Evolutionary conservation across 495 filamentous ascomycete species (phyloP), one percentile per base, ranked within the genome.

Genomic region (Aspergillus mulundensis): DNA sequence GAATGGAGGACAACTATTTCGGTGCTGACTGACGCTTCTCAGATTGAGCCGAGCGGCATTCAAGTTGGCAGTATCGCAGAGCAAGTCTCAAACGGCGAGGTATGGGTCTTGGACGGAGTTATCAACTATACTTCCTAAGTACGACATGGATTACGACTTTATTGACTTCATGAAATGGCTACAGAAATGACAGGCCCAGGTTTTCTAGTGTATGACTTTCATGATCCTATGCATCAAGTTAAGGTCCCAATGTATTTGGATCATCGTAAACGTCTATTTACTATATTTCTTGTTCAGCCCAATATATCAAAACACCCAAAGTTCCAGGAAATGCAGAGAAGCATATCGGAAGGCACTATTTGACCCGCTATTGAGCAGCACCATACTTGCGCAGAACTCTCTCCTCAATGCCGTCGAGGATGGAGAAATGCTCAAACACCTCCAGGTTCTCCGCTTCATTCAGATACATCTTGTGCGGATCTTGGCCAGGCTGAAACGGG

Each of bases 361-460:
- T 18, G 30, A 23, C 38, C 50, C 38, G 38, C 46, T 51, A 42
- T 28, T 47, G 19, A 5, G 21, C 36, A 21, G 23, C 44, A 21
- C 46, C 67, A 61, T 71, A 69, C 52, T 77, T 77, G 18, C 65
- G 70, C 65, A 97, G 72, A 53, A 98, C 71, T 65, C 94, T 81
- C 61, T 91, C 81, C 73, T 97, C 91, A 54, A 97, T 84, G 12
- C 86, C 88, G 58, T 94, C 84, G 50, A 97, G 72, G 40, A 96
- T 88, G 62, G 87, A 96, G 62, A 90, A 87, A 67, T 97, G 92
- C 69, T 95, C 91, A 62, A 92, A 79, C 15, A 98, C 94, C 53
- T 96, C 94, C 46, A 97, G 68, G 66, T 98, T 97, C 78, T 98
- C 95, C 0, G 87, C 91, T 73, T 97, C 94, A 53, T 73, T 89